A percentile compares a stretch with the other conserved stretches of the same genome.
Evolutionary conservation across 75 land plant species (phyloP).

Genomic region (Selaginella moellendorffii): DNA sequence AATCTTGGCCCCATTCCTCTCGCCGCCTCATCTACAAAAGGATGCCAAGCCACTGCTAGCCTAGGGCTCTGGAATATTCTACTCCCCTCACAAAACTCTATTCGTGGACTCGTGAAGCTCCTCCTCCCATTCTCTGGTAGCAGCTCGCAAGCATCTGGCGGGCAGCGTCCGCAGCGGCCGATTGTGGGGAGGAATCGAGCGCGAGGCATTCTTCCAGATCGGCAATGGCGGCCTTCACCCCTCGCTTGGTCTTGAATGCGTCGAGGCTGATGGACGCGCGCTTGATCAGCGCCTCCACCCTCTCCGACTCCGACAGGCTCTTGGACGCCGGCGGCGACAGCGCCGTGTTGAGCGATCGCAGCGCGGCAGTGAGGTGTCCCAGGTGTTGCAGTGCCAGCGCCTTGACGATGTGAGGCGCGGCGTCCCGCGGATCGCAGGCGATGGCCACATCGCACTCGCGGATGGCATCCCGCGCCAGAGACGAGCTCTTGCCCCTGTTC

Average conservation of each 20-base stretch:
- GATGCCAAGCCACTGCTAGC: background rate
- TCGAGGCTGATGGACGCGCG: slow-evolving; percentile 22
- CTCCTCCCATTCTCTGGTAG: background rate
- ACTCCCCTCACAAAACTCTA: background rate
- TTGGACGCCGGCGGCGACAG: slow-evolving; percentile 33
- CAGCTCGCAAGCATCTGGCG: background rate
- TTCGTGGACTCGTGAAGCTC: background rate
- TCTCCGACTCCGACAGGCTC: slow-evolving; percentile 33
- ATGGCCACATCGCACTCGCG: slow-evolving; percentile 61
- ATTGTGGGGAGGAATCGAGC: background rate
- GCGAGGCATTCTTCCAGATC: background rate
- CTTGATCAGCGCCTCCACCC: slow-evolving; percentile 45
- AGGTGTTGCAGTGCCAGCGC: slow-evolving; percentile 53
- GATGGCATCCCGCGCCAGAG: slow-evolving; percentile 35
- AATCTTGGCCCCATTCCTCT: background rate
- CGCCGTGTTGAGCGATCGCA: slow-evolving; percentile 42
- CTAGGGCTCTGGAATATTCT: background rate
- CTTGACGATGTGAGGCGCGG: slow-evolving; percentile 63
- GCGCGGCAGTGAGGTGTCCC: slow-evolving; percentile 40
- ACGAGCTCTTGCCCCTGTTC: background rate
- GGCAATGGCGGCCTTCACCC: background rate
- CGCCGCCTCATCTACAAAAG: too few species aligned
- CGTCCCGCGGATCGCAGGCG: slow-evolving; percentile 45
- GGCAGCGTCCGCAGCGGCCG: background rate
- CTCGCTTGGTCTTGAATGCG: background rate